Percentiles rank a stretch among this genome's conserved stretches.
Conservation (phyloP, 306 rosid genomes). For the Sicyos baderoa region DNA sequence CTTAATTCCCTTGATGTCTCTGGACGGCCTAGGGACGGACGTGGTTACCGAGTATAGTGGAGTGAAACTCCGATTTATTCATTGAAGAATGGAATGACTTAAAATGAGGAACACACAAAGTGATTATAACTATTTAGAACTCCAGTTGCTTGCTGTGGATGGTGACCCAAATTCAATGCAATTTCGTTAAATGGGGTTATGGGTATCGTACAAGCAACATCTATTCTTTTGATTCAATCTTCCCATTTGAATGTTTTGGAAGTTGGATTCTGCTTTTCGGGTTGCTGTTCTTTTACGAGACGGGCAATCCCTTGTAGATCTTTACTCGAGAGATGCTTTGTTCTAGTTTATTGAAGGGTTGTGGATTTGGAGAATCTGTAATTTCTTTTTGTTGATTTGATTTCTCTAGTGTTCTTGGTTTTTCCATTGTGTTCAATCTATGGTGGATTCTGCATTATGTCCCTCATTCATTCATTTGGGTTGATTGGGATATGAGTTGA, state of each 20-base stretch:
- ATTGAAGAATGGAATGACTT: neutral
- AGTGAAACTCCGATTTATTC: no score
- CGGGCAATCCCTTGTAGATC: neutral
- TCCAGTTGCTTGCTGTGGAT: constrained; percentile 35
- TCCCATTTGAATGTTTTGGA: constrained; percentile 25
- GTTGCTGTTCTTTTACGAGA: neutral
- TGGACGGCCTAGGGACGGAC: no score
- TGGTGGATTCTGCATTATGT: neutral
- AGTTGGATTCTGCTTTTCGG: neutral
- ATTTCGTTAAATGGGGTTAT: constrained; percentile 32
- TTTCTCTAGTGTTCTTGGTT: neutral
- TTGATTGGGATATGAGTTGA: neutral
- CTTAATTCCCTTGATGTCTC: no score
- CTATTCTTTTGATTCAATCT: constrained; percentile 24
- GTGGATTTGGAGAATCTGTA: neutral
- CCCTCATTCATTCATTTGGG: neutral
- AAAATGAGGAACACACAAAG: neutral
- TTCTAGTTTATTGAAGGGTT: neutral
- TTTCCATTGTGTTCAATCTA: no score
- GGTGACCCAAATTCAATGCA: constrained; percentile 24
- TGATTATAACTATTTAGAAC: neutral
- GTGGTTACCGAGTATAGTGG: no score
- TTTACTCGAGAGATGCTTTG: neutral
- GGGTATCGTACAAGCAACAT: constrained; percentile 36
- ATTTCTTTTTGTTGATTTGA: neutral